phyloP scores from a whole-genome alignment of 352 stramenopile species.

The Phytophthora chlamydospora region DNA sequence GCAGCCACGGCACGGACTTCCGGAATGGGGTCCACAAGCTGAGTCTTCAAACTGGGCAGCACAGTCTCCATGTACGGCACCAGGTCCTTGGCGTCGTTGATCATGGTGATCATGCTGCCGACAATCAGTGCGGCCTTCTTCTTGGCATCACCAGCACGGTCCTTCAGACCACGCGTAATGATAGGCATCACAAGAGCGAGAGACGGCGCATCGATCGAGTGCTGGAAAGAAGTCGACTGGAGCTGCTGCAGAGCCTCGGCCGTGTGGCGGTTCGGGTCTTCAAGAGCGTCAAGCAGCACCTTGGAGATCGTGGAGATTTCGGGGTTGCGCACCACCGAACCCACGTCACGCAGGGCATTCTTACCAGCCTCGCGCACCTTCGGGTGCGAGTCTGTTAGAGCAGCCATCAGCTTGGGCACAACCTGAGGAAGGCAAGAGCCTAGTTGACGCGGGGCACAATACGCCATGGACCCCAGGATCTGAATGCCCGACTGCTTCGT shows the following conservation, averaged over 20 bases:
- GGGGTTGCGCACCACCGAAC: slow-evolving; percentile 98
- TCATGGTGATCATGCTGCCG: slow-evolving; percentile 99
- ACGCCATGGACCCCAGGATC: slow-evolving; percentile 96
- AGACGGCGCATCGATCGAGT: slow-evolving; percentile 99
- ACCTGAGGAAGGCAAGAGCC: slow-evolving; percentile 98
- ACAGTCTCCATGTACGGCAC: slow-evolving; percentile 98
- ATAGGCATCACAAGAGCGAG: slow-evolving; percentile 99
- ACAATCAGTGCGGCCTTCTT: slow-evolving; percentile 99
- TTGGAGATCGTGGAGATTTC: slow-evolving; percentile 97
- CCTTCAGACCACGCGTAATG: slow-evolving; percentile 97
- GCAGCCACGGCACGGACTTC: slow-evolving; percentile 95
- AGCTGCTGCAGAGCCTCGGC: slow-evolving; percentile 96
- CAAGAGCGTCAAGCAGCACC: slow-evolving; percentile 95
- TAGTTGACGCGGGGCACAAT: slow-evolving; percentile 99
- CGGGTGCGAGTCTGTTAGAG: slow-evolving; percentile 98
- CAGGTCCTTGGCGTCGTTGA: slow-evolving; percentile 97
- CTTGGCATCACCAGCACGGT: slow-evolving; percentile 97
- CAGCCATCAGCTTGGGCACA: slow-evolving; percentile 97
- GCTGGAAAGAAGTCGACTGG: slow-evolving; percentile 98
- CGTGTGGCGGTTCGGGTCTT: slow-evolving; percentile 94
- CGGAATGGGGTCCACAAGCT: slow-evolving; percentile 94
- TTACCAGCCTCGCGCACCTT: slow-evolving; percentile 98
- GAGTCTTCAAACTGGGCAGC: slow-evolving; percentile 95
- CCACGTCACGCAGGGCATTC: slow-evolving; percentile 96
- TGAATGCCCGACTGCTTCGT: slow-evolving; percentile 99